phyloP scores from a whole-genome alignment of 1,284 basidiomycete genomes.

The Neonothopanus nambi region DNA sequence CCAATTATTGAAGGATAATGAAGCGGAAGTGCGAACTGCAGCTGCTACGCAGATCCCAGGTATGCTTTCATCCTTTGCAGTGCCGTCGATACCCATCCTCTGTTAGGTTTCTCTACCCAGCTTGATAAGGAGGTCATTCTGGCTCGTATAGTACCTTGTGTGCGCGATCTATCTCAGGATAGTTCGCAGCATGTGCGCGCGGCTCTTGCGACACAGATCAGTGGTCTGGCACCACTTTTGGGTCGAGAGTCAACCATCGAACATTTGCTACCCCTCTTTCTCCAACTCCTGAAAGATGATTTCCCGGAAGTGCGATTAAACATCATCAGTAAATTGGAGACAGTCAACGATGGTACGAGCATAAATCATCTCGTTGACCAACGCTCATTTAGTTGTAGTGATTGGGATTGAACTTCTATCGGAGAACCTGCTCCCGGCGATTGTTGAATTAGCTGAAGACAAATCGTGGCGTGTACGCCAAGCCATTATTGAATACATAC shows the following conservation, averaged over 20 bases:
- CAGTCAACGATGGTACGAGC: slow-evolving; percentile 85
- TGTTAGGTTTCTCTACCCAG: slow-evolving; percentile 88
- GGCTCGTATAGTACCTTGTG: slow-evolving; percentile 93
- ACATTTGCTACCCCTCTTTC: slow-evolving; percentile 94
- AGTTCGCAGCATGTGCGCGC: slow-evolving; percentile 97
- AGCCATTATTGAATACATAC: slow-evolving; percentile 99
- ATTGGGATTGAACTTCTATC: slow-evolving; percentile 97
- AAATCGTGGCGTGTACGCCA: slow-evolving; percentile 99
- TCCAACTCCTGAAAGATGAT: slow-evolving; percentile 97
- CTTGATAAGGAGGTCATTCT: slow-evolving; percentile 95
- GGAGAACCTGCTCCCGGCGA: slow-evolving; percentile 95
- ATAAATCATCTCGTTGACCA: not conserved
- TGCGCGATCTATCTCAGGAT: slow-evolving; percentile 93
- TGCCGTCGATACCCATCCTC: not conserved
- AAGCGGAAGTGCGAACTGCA: slow-evolving; percentile 97
- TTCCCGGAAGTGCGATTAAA: slow-evolving; percentile 98
- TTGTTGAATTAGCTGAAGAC: slow-evolving; percentile 98
- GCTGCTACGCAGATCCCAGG: slow-evolving; percentile 96
- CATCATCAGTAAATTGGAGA: slow-evolving; percentile 98
- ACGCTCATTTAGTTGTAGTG: slow-evolving; percentile 49
- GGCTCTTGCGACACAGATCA: slow-evolving; percentile 95
- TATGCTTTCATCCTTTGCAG: slow-evolving; percentile 32
- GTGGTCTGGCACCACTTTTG: slow-evolving; percentile 94
- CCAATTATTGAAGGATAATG: slow-evolving; percentile 95
- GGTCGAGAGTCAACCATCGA: slow-evolving; percentile 96